Conservation (phyloP, 1,139 yeast species). For the Blastobotrys malaysiensis region DNA sequence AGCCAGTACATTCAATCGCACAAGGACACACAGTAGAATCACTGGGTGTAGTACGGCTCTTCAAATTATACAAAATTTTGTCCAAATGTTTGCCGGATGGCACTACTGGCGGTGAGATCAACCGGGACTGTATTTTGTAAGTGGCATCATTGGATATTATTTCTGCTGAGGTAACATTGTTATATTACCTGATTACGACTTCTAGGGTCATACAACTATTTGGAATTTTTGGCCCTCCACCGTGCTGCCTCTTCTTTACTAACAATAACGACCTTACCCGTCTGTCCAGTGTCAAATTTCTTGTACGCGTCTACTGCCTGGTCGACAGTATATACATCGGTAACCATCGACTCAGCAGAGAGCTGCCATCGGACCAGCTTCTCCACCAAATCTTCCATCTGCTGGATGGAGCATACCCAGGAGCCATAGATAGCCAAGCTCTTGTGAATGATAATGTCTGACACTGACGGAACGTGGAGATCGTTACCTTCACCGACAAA, state of each 20-base stretch:
- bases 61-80: no score
- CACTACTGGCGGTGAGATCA: no score
- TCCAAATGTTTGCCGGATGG: no score
- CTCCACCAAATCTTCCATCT: constrained; percentile 17
- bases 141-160: no score
- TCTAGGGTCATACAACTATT: no score
- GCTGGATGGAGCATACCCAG: constrained; percentile 16
- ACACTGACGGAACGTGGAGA: constrained; percentile 7
- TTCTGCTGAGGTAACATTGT: no score
- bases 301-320: constrained; percentile 15
- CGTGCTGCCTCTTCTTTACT: constrained; percentile 11
- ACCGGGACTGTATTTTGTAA: no score
- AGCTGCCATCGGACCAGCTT: constrained; percentile 16
- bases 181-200: no score
- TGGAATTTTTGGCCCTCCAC: constrained; percentile 10
- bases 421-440: constrained; percentile 15
- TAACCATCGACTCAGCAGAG: constrained; percentile 14
- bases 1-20: no score
- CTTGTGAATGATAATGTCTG: constrained; percentile 17
- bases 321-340: constrained; percentile 13
- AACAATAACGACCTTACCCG: constrained; percentile 17
- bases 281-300: constrained; percentile 14
- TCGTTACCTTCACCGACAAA: constrained; percentile 18
- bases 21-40: no score
- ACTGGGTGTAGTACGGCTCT: no score